Evolutionary conservation across 2,329 filamentous ascomycete genomes (phyloP), one percentile per base, ranked within the genome.

Genomic region (Calonectria naviculata): DNA sequence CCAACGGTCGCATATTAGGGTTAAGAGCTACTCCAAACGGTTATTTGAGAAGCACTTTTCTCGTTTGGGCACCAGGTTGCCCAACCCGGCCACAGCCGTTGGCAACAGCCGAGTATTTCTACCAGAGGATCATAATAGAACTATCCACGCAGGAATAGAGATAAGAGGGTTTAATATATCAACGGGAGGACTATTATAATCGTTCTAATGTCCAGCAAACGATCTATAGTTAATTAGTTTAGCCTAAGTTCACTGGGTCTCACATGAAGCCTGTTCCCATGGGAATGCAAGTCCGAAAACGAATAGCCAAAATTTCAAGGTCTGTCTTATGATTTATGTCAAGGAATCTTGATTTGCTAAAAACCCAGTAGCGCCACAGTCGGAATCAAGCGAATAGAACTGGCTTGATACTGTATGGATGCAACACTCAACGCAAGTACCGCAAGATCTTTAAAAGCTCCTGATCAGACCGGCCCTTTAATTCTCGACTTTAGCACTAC

Each of bases 401-500:
- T 56, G n/a, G 2, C 6, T 29, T 36, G 29, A 21, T 5, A 12
- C 19, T 8, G 19, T 19, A 13, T 15, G 47, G 38, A 58, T 46
- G 24, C 36, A 47, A 70, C 49, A 29, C 8, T 72, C 49, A 28
- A 70, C 63, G 44, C 12, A 41, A 17, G 21, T 21, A n/a, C 12
- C 44, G 19, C 29, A 54, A 47, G 49, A 31, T 31, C n/a, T 26
- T 9, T 47, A 44, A 19, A 63, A 13, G 28, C 41, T 13, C 63
- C 52, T 58, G 66, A 21, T 42, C 60, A 52, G 67, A 41, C 65
- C 71, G 69, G 65, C 42, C 41, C 31, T 28, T 62, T 42, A 49
- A 49, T 15, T 56, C n/a, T 65, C 38, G 44, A 38, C n/a, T 8
- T 46, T 34, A 24, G 19, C 31, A 12, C 38, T 12, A 13, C 26